phyloP scores from a whole-genome alignment of 192 early-diverging fungal genomes.

The Kappamyces sp. region DNA sequence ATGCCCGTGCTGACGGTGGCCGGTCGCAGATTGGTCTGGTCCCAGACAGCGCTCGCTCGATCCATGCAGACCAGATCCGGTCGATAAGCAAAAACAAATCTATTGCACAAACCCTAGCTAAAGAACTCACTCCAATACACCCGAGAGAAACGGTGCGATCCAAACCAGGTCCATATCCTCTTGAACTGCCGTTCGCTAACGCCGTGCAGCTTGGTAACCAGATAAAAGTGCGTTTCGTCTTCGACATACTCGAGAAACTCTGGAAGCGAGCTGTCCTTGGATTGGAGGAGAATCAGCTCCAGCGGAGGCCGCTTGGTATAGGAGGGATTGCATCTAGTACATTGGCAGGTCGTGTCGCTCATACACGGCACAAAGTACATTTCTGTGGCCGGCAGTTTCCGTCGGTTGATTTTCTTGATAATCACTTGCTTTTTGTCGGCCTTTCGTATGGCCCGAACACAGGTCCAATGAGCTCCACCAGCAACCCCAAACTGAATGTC shows the following conservation, averaged over 20 bases:
- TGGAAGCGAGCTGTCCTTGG: constrained; percentile 6
- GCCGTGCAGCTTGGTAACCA: constrained; percentile 11
- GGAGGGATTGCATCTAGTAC: constrained; percentile 11
- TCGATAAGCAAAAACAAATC: no score
- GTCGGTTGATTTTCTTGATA: constrained; percentile 10
- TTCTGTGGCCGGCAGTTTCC: constrained; percentile 2
- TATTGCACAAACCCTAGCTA: no score
- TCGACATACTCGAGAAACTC: constrained; percentile 11
- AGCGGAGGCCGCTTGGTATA: constrained; percentile 6
- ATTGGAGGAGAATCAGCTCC: constrained; percentile 11
- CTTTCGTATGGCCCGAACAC: constrained; percentile 3
- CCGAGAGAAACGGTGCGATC: constrained; percentile 1
- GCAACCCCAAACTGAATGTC: constrained; percentile 6
- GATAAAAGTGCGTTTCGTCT: constrained; percentile 12
- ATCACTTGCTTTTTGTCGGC: constrained; percentile 14
- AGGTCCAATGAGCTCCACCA: constrained; percentile 2
- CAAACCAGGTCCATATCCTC: constrained; percentile 16
- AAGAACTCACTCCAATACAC: constrained; percentile 17
- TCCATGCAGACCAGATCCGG: no score
- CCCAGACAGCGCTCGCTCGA: no score
- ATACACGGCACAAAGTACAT: constrained; percentile 12
- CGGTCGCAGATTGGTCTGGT: no score
- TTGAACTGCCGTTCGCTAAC: constrained; percentile 1
- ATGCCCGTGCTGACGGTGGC: no score
- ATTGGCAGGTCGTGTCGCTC: background rate